These are phyloP conservation scores for Peronosclerospora sorghi DNA, from an alignment of 352 stramenopile species.

Conservation along the genomic window DNA sequence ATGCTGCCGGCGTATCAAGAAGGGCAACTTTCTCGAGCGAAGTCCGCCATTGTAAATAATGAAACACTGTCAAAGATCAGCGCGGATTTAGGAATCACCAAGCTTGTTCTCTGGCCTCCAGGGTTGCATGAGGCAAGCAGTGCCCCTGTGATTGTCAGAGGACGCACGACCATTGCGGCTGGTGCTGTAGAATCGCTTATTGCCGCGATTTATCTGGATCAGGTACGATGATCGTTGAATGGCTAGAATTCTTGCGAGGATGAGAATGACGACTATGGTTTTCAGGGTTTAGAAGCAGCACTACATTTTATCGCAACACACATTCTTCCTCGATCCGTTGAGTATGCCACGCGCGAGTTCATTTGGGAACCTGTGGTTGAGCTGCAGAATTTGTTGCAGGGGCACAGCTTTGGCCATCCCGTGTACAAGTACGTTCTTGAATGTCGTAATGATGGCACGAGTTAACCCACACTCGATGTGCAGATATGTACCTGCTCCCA, in stretches of 20 bases:
- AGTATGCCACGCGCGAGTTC: constrained; percentile 38
- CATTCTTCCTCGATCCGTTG: constrained; percentile 45
- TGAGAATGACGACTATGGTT: background rate
- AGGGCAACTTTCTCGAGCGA: constrained; percentile 61
- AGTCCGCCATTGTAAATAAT: constrained; percentile 70
- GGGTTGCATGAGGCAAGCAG: constrained; percentile 29
- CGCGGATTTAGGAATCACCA: constrained; percentile 38
- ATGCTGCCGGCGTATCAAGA: constrained; percentile 54
- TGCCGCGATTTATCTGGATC: constrained; percentile 64
- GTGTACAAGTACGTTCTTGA: constrained; percentile 42
- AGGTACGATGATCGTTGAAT: constrained; percentile 18
- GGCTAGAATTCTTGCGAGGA: background rate
- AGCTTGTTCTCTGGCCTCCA: constrained; percentile 47
- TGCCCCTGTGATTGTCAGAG: constrained; percentile 30
- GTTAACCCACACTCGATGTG: background rate
- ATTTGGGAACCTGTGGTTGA: constrained; percentile 50
- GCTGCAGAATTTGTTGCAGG: constrained; percentile 60
- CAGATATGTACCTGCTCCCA: constrained; percentile 44
- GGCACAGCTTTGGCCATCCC: constrained; percentile 48
- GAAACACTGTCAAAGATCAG: constrained; percentile 55
- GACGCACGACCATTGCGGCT: constrained; percentile 56
- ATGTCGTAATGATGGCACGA: background rate
- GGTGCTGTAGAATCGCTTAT: constrained; percentile 70
- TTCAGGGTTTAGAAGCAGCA: constrained; percentile 46
- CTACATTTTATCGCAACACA: constrained; percentile 52